phyloP scores from a whole-genome alignment of 306 rosid genomes.

The Nissolia schottii region DNA sequence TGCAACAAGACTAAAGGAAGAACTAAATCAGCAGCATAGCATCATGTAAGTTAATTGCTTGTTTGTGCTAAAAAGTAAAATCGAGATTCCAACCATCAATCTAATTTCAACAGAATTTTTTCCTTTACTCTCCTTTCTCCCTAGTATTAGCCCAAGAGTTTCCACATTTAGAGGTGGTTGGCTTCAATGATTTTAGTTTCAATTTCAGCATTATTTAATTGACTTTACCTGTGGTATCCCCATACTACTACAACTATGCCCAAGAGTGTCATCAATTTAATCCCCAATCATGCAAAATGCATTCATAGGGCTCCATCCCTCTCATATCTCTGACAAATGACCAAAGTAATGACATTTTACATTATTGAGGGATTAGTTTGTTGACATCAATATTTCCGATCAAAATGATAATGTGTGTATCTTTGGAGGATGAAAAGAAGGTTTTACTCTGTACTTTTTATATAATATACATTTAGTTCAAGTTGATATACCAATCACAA shows the following conservation, averaged over 20 bases:
- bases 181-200: background rate
- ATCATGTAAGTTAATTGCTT: background rate
- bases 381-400: too few species aligned
- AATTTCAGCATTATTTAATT: background rate
- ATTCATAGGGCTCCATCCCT: too few species aligned
- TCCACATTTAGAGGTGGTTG: background rate
- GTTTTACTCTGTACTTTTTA: too few species aligned
- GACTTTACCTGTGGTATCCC: background rate
- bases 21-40: background rate
- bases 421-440: too few species aligned
- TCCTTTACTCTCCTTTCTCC: background rate
- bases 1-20: constrained; percentile 12
- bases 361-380: too few species aligned
- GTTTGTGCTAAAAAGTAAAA: background rate
- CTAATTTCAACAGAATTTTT: background rate
- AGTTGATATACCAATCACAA: constrained; percentile 4
- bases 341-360: too few species aligned
- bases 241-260: background rate
- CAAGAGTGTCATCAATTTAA: too few species aligned
- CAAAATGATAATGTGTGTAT: too few species aligned
- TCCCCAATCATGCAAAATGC: too few species aligned
- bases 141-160: background rate
- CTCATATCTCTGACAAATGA: too few species aligned
- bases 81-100: background rate
- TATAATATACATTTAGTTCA: constrained; percentile 2